Conservation (phyloP, 2,329 filamentous ascomycete genomes). For the Aaosphaeria arxii region DNA sequence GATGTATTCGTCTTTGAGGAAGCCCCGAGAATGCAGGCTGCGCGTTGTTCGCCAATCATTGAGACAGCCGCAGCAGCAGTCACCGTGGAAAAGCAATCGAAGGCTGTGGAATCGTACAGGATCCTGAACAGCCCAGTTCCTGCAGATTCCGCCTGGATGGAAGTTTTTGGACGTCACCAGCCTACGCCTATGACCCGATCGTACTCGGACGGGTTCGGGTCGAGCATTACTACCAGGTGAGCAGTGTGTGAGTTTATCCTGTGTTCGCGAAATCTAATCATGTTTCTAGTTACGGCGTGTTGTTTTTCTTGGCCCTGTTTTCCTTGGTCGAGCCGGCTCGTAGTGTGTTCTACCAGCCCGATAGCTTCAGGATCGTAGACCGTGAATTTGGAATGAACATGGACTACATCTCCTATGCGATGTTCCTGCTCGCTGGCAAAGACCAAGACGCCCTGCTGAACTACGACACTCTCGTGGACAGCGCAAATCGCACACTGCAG, state of each 20-base stretch:
- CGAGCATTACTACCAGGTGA: no score
- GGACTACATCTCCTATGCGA: slow-evolving; percentile 26
- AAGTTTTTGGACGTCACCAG: slow-evolving; percentile 4
- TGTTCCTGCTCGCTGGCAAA: slow-evolving; percentile 13
- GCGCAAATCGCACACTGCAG: slow-evolving; percentile 19
- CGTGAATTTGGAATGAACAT: slow-evolving; percentile 16
- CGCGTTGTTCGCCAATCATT: slow-evolving; percentile 12
- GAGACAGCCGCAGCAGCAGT: slow-evolving; percentile 8
- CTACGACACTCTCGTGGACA: slow-evolving; percentile 1
- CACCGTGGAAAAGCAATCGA: slow-evolving; percentile 4
- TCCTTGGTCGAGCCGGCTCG: background rate
- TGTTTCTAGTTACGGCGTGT: background rate
- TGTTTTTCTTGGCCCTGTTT: background rate
- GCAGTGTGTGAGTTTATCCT: no score
- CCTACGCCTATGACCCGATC: background rate
- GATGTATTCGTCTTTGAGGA: background rate
- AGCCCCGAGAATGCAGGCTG: slow-evolving; percentile 5
- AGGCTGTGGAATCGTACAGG: slow-evolving; percentile 5
- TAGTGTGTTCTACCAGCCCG: background rate
- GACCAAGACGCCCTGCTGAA: slow-evolving; percentile 18
- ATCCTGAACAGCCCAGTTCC: slow-evolving; percentile 4
- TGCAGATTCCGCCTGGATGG: slow-evolving; percentile 4
- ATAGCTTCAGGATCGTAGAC: background rate
- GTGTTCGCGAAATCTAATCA: no score
- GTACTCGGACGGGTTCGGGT: background rate